phyloP scores from a whole-genome alignment of 2,329 filamentous ascomycete species.

The Phyllachora maydis region DNA sequence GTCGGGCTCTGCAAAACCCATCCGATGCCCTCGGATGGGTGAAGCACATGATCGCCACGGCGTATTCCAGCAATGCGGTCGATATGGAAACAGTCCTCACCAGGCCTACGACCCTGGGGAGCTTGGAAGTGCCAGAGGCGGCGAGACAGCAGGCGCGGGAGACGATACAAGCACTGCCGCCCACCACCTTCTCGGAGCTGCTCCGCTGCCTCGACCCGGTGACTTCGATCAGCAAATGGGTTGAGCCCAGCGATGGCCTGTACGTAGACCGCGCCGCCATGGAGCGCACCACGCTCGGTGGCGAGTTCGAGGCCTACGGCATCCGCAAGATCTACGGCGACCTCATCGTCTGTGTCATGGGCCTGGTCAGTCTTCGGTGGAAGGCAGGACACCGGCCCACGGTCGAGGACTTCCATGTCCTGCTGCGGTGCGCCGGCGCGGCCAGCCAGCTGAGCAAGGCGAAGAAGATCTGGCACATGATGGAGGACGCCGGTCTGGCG shows the following conservation, averaged over 20 bases:
- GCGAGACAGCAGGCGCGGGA: too few species aligned
- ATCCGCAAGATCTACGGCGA: constrained; percentile 18
- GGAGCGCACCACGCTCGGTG: constrained; percentile 14
- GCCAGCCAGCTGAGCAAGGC: constrained; percentile 11
- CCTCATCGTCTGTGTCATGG: constrained; percentile 14
- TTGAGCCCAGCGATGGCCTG: constrained; percentile 24
- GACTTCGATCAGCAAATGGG: constrained; percentile 17
- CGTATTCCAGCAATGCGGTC: too few species aligned
- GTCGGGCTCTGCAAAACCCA: too few species aligned
- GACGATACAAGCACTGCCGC: too few species aligned
- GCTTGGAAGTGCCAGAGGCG: too few species aligned
- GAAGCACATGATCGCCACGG: too few species aligned
- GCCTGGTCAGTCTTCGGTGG: constrained; percentile 13
- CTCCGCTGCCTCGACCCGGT: constrained; percentile 40
- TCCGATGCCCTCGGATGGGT: too few species aligned
- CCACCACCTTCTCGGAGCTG: constrained; percentile 39
- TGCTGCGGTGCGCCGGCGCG: constrained; percentile 25
- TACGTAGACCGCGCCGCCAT: constrained; percentile 17
- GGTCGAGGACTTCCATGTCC: constrained; percentile 19
- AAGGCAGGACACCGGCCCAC: constrained; percentile 9
- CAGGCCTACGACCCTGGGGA: too few species aligned
- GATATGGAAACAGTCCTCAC: too few species aligned
- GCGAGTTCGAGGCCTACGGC: constrained; percentile 20
- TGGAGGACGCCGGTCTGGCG: constrained; percentile 4
- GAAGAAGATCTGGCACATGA: constrained; percentile 11